These are phyloP conservation scores for Copromyces sp. DNA, from an alignment of 495 filamentous ascomycete species.

Conservation along the genomic window DNA sequence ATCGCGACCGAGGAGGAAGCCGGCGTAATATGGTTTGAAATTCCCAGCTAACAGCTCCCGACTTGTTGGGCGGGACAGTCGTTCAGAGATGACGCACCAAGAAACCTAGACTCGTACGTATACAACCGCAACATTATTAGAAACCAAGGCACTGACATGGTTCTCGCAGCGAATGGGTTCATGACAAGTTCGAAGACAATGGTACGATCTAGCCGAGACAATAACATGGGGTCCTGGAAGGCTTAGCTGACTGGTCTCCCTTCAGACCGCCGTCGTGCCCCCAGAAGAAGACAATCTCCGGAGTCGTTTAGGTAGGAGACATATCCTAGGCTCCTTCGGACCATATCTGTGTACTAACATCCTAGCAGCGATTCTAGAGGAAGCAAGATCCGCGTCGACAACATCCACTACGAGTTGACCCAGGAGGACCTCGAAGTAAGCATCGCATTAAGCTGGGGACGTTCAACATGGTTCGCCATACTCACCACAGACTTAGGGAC, in stretches of 20 bases:
- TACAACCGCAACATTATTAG: conserved; percentile 2
- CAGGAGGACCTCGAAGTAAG: conserved; percentile 75
- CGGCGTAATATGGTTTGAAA: conserved; percentile 13
- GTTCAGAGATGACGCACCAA: conserved; percentile 37
- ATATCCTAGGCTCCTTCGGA: neutral
- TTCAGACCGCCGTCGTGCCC: conserved; percentile 23
- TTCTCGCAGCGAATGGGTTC: conserved; percentile 69
- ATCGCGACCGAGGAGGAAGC: conserved; percentile 19
- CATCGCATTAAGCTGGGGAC: neutral
- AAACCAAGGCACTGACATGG: conserved; percentile 8
- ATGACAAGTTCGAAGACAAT: conserved; percentile 71
- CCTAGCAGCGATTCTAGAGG: conserved; percentile 39
- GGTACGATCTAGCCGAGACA: conserved; percentile 20
- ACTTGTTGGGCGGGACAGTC: conserved; percentile 29
- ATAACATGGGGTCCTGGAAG: conserved; percentile 18
- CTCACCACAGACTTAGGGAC: conserved; percentile 43
- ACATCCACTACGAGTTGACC: conserved; percentile 87
- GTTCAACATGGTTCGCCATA: neutral
- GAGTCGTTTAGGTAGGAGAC: conserved; percentile 41
- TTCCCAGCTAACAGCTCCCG: conserved; percentile 23
- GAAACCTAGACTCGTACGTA: conserved; percentile 45
- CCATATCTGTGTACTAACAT: conserved; percentile 2
- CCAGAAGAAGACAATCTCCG: conserved; percentile 35
- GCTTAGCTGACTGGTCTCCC: conserved; percentile 17
- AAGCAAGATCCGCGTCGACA: conserved; percentile 75